These are phyloP conservation scores for Pneumocystis wakefieldiae DNA, from an alignment of 1,139 yeast species.

Conservation along the genomic window DNA sequence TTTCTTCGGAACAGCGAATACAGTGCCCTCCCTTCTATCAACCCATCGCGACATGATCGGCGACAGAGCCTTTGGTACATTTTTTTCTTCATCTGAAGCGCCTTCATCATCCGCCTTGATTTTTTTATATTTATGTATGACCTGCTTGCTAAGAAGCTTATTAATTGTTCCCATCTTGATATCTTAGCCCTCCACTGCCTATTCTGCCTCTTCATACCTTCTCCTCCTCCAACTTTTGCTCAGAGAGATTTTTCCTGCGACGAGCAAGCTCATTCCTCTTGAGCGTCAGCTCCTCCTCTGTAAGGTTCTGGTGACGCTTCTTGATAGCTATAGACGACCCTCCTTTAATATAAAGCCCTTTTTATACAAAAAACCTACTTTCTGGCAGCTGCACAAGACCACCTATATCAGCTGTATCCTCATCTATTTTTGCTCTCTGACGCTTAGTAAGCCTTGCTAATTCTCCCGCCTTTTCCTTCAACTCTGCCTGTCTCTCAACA, in stretches of 20 bases:
- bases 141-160: conserved; percentile 1
- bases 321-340: conserved; percentile 7
- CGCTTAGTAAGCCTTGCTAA: conserved; percentile 27
- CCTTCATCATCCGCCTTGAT: not conserved
- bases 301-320: conserved; percentile 34
- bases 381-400: conserved; percentile 17
- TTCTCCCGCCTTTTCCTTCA: conserved; percentile 21
- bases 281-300: conserved; percentile 72
- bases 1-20: not conserved
- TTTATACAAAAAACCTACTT: conserved; percentile 11
- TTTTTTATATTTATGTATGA: not conserved
- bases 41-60: conserved; percentile 1
- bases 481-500: not conserved
- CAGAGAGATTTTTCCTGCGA: conserved; percentile 71
- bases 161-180: not conserved
- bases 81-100: not conserved
- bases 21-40: not conserved
- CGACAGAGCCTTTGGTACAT: not conserved
- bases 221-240: conserved; percentile 76
- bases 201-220: conserved; percentile 25
- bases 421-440: conserved; percentile 26
- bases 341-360: too few relatives aligned
- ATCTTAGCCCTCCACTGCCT: not conserved
- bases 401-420: conserved; percentile 12
- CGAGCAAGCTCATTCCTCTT: conserved; percentile 81